Evolutionary conservation across 139 green algal genomes (phyloP).

Genomic region (Volvox africanus): DNA sequence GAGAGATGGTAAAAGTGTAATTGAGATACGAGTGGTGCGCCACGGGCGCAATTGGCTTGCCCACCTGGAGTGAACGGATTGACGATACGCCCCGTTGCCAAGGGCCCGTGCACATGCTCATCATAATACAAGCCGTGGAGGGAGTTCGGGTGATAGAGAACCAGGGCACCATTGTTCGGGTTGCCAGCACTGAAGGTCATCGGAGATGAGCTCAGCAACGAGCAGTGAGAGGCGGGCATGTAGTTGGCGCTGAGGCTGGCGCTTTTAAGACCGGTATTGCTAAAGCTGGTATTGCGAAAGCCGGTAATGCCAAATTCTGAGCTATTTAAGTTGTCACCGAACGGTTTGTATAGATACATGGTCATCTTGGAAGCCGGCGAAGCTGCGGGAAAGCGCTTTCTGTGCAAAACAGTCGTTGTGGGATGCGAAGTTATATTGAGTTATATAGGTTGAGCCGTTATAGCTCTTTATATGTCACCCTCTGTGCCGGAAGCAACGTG

Average conservation of each 20-base stretch:
- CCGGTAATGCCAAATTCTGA: too few species aligned
- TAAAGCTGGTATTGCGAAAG: too few species aligned
- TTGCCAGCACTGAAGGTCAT: too few species aligned
- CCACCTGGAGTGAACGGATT: slow-evolving; percentile 50
- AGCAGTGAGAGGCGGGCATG: not conserved
- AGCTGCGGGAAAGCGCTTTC: not conserved
- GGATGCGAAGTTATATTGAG: not conserved
- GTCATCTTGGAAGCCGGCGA: not conserved
- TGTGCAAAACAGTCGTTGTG: not conserved
- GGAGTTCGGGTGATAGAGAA: not conserved
- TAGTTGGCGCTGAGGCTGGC: too few species aligned
- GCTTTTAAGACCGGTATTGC: too few species aligned
- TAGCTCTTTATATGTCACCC: too few species aligned
- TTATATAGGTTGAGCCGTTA: not conserved
- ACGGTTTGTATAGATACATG: not conserved
- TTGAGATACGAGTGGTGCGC: too few species aligned
- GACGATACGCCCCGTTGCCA: not conserved
- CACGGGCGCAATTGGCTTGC: too few species aligned
- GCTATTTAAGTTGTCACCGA: not conserved
- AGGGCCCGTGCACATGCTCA: slow-evolving; percentile 31
- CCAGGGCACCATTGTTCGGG: not conserved
- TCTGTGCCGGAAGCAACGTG: too few species aligned
- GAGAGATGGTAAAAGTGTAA: too few species aligned
- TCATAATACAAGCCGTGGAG: slow-evolving; percentile 27
- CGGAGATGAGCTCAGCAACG: too few species aligned